Base-by-base conservation (phyloP, 176 grass and related monocot genomes). In the Triticum dicoccoides region DNA sequence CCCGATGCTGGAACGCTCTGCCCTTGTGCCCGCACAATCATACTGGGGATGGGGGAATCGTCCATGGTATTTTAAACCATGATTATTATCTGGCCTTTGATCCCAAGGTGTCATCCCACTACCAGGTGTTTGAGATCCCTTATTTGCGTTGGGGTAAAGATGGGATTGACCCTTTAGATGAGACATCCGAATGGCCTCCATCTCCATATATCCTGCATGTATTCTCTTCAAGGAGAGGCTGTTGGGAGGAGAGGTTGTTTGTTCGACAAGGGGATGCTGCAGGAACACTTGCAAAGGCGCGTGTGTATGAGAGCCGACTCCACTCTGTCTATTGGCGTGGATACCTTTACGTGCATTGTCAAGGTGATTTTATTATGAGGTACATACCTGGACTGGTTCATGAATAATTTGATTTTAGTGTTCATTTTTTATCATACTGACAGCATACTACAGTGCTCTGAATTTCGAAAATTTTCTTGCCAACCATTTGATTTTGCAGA, bases 291-390 rank as follows among this genome's bases (percentile, higher is more conserved):
- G 14, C 14, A 1, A 32, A 76, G 18, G 17, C 4, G 2, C 8
- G 13, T 4, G 5, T 3, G 3, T 9, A 0, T 5, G 12, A 15
- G 47, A 0, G 47, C 47, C 47, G 0, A 15, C 47, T 0, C 0
- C 0, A 11, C 9, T 42, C 41, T 0, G 47, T 51, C 1, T 51
- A 15, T 9, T 77, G 44, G 14, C 24, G 15, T 20, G n/a, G 27
- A 76, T 29, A 14, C 17, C 44, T 76, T 20, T 76, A 52, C 4
- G 27, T 76, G 25, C 44, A 76, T 20, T 76, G 44, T 11, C 73
- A 33, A 76, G 0, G 25, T 20, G 21, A 35, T 78, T 78, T 59
- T 58, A 1, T 58, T 15, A 59, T 78, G 8, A 78, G 75, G 75
- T 78, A 78, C 5, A 0, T 11, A 18, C 6, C 52, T 56, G 3